Conservation (phyloP, 2,329 filamentous ascomycete genomes). For the Cytospora paraplurivora region DNA sequence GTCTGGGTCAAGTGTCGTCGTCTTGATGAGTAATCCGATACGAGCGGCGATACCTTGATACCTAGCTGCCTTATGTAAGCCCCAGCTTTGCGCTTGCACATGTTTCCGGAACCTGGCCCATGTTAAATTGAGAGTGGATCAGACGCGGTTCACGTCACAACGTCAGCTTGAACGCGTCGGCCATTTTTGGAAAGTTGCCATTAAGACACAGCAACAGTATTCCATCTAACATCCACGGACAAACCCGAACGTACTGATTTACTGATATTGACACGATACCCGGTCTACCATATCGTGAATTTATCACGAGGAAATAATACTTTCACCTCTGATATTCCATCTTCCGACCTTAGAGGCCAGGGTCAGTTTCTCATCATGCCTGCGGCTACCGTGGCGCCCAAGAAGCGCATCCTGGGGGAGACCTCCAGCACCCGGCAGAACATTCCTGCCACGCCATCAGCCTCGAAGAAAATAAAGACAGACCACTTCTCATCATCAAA, state of each 20-base stretch:
- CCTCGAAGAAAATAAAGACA: slow-evolving; percentile 81
- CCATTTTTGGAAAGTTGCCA: slow-evolving; percentile 10
- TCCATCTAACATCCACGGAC: background rate
- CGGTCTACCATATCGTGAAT: background rate
- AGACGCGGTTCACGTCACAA: slow-evolving; percentile 23
- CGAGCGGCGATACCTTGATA: background rate
- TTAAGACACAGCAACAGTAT: slow-evolving; percentile 3
- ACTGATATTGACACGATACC: background rate
- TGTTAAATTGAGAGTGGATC: slow-evolving; percentile 27
- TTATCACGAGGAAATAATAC: slow-evolving; percentile 2
- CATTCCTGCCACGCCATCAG: slow-evolving; percentile 55
- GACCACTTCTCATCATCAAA: slow-evolving; percentile 62
- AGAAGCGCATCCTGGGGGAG: slow-evolving; percentile 74
- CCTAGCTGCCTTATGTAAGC: slow-evolving; percentile 9
- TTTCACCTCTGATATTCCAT: background rate
- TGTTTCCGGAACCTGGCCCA: background rate
- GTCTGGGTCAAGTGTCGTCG: background rate
- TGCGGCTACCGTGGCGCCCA: slow-evolving; percentile 54
- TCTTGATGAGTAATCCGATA: background rate
- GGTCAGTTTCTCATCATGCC: slow-evolving; percentile 44
- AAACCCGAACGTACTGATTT: background rate
- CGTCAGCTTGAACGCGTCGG: slow-evolving; percentile 13
- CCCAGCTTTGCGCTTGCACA: slow-evolving; percentile 1
- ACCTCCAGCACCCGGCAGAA: slow-evolving; percentile 66
- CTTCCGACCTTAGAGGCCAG: background rate